Evolutionary conservation across 2,329 filamentous ascomycete species (phyloP).

Genomic region (Coniochaeta sp.): DNA sequence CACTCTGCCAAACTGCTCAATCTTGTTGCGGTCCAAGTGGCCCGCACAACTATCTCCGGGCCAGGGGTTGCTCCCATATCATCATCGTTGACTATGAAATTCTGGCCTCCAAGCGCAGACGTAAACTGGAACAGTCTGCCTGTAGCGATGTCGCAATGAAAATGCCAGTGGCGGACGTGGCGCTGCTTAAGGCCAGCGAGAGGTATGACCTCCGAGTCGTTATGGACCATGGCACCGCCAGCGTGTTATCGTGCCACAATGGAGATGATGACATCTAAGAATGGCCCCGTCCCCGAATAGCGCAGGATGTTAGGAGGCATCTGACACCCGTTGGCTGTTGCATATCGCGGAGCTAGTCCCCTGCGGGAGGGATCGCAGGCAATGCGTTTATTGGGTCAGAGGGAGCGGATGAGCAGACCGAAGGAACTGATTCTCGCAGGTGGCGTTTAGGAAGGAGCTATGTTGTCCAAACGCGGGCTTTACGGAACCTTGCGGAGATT

Average conservation of each 20-base stretch:
- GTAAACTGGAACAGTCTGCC: constrained; percentile 26
- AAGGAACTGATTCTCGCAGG: too few relatives aligned
- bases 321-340: constrained; percentile 31
- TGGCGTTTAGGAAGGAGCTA: too few relatives aligned
- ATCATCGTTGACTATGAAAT: constrained; percentile 45
- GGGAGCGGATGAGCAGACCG: too few relatives aligned
- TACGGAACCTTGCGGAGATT: too few relatives aligned
- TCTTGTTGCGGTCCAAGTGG: constrained; percentile 42
- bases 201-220: constrained; percentile 34
- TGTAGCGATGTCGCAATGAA: constrained; percentile 37
- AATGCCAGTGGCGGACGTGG: constrained; percentile 39
- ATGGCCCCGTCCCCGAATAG: constrained; percentile 33
- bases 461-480: too few relatives aligned
- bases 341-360: constrained; percentile 42
- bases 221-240: constrained; percentile 42
- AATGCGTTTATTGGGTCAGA: too few relatives aligned
- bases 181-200: constrained; percentile 20
- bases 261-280: too few relatives aligned
- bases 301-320: constrained; percentile 22
- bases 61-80: constrained; percentile 30
- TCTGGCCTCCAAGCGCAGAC: constrained; percentile 34
- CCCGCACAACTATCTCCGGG: constrained; percentile 38
- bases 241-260: constrained; percentile 40
- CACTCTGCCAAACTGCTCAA: constrained; percentile 31
- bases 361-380: too few relatives aligned